Evolutionary conservation across 139 green algal species (phyloP), one percentile per base, ranked within the genome.

Genomic region (Micromonas pusilla): DNA sequence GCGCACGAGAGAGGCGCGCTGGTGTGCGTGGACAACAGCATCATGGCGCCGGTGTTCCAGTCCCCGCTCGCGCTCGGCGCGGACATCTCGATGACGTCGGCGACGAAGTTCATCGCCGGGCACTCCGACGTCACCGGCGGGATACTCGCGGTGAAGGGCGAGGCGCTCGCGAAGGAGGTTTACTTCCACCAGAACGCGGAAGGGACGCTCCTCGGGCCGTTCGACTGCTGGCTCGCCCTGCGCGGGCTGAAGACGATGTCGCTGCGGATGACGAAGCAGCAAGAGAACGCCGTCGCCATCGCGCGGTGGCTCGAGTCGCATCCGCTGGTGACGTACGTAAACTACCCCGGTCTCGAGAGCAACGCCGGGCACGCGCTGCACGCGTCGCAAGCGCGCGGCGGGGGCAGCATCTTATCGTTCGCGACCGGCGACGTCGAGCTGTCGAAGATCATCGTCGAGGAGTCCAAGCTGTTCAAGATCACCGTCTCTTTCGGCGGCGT

Each of bases 201-300:
- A 80, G 94, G 94, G 4, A 84, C 86, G 0, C 87, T 80, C 3
- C 88, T 99, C 62, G 88, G 86, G 0, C 96, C 95, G 21, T 96
- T 97, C 77, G 96, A 99, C 78, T 97, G 91, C 87, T 99, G 95
- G 95, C 89, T 99, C 54, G 85, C 86, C 4, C 79, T 97, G 52
- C 86, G 96, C 0, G 96, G 95, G 31, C 81, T 99, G 13, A 97
- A 98, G 81, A 99, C 95, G 66, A 97, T 99, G 94, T 79, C 87
- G 0, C 83, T 99, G 73, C 89, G 96, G 52, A 95, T 99, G 89
- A 90, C 97, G 84, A 79, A 82, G 28, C 89, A 94, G 79, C 70
- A 79, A 45, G 70, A 85, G 33, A 94, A 93, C 79, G 87, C 86
- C 19, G 73, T 81, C 70, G 84, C 85, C 2, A 82, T 99, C 3